phyloP scores from a whole-genome alignment of 2,329 filamentous ascomycete genomes.

The Arthrocladium fulminans region DNA sequence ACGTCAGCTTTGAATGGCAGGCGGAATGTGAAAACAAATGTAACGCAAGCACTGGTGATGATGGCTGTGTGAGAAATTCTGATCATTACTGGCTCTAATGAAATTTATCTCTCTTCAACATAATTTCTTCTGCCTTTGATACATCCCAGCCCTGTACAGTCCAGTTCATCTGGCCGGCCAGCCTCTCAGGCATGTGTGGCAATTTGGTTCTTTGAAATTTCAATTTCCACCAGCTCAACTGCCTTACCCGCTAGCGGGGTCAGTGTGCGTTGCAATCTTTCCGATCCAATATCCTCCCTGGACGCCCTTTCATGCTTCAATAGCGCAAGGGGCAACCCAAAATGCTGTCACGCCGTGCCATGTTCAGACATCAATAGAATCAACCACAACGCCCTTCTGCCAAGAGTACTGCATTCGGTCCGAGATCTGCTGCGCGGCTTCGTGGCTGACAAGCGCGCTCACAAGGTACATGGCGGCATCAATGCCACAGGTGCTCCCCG shows the following conservation, averaged over 20 bases:
- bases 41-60: no score
- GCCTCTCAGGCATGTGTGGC: no score
- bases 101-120: constrained; percentile 2
- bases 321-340: no score
- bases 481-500: constrained; percentile 68
- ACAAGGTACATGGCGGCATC: constrained; percentile 81
- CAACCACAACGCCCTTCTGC: constrained; percentile 32
- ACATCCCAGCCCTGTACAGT: not conserved
- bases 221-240: not conserved
- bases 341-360: not conserved
- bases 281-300: not conserved
- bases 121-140: not conserved
- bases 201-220: not conserved
- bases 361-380: constrained; percentile 23
- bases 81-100: not conserved
- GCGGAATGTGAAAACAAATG: no score
- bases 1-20: no score
- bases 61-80: constrained; percentile 2
- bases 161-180: not conserved
- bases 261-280: no score
- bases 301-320: not conserved
- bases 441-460: constrained; percentile 69
- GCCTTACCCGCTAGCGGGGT: not conserved
- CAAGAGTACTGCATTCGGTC: constrained; percentile 71
- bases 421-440: constrained; percentile 66